Evolutionary conservation across 2,329 filamentous ascomycete genomes (phyloP), one percentile per base, ranked within the genome.

Genomic region (Teratosphaeria pseudoeucalypti): DNA sequence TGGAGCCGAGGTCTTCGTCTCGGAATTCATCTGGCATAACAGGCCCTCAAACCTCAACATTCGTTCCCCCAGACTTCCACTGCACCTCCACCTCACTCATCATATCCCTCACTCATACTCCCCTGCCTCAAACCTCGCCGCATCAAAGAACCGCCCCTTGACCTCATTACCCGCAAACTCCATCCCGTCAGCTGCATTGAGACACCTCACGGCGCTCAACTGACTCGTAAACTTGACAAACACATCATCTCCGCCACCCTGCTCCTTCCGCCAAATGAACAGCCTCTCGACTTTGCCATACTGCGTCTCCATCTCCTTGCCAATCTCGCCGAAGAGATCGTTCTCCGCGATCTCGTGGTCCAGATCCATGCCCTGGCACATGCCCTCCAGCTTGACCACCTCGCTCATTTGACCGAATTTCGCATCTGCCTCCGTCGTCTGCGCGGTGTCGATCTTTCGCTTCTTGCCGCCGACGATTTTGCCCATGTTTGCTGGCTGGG

Each of bases 181-280:
- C 57, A 91, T 85, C 16, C 91, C 91, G 68, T 96, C 85, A 49
- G 96, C 82, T 11, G 90, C 90, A 71, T 94, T 95, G 56, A 97
- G 90, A 57, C 92, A 92, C 87, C 91, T 82, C 60, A 97, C 76
- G 14, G 91, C 94, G 54, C 89, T 94, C 58, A 97, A 79, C 67
- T 87, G 84, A 65, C 88, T 88, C 2, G 89, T 92, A 71, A 97
- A 99, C 72, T 95, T 90, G 73, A 99, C 90, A 73, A 96, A 97
- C 4, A 99, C 94, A 57, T 75, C 62, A 73, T 75, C 55, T 5
- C 64, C 62, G 1, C 69, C 70, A 29, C 71, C 75, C 52, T 78
- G 61, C 63, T 66, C 75, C 64, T 81, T 77, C 53, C 84, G 78
- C 68, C 89, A 84, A 60, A 96, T 67, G 56, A 68, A 71, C n/a